phyloP scores from a whole-genome alignment of 805 yeast species.

The Metahyphopichia silvanorum region DNA sequence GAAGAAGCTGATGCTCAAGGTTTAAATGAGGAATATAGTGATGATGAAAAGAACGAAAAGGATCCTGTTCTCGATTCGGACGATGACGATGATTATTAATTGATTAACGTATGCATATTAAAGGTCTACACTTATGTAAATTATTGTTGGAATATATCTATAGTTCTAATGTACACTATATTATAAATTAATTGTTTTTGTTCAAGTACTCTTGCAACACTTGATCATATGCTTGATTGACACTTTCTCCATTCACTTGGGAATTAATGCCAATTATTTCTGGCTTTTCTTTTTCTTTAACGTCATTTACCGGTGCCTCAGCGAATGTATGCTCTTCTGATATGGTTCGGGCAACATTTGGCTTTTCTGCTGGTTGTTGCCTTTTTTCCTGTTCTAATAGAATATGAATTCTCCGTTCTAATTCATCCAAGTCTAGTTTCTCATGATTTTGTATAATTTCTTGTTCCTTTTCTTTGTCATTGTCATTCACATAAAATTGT shows the following conservation, averaged over 20 bases:
- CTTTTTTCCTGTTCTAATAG: not conserved
- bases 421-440: conserved; percentile 9
- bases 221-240: conserved; percentile 20
- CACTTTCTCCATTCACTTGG: conserved; percentile 4
- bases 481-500: not conserved
- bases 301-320: conserved; percentile 2
- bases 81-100: conserved; percentile 21
- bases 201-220: too few relatives aligned
- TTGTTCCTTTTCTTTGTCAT: not conserved
- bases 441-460: conserved; percentile 1
- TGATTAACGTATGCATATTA: too few relatives aligned
- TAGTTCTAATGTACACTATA: too few relatives aligned
- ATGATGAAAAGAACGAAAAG: conserved; percentile 17
- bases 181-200: conserved; percentile 7
- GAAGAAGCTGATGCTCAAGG: conserved; percentile 48
- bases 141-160: conserved; percentile 1
- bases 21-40: conserved; percentile 12
- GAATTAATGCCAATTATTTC: not conserved
- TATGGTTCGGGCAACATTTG: too few relatives aligned
- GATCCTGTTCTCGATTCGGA: conserved; percentile 23
- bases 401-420: conserved; percentile 5
- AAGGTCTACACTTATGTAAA: not conserved
- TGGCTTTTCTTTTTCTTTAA: not conserved
- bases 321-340: conserved; percentile 1
- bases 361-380: conserved; percentile 1